These are phyloP conservation scores for Globisporangium lucens DNA, from an alignment of 352 stramenopile species.

Conservation along the genomic window DNA sequence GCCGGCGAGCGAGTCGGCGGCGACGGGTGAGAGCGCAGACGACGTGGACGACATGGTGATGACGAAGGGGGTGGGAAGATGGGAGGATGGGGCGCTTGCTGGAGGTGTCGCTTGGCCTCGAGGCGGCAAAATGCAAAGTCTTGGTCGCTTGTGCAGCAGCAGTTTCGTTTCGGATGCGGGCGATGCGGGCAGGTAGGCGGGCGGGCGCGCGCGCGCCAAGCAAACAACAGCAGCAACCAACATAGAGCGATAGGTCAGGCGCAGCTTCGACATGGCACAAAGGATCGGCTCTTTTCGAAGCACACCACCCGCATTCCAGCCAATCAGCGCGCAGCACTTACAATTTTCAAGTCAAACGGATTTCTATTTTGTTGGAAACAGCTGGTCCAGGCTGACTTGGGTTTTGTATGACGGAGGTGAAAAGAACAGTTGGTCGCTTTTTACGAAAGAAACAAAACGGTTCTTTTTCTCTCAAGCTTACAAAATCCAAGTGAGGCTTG, in stretches of 20 bases:
- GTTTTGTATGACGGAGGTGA: background rate
- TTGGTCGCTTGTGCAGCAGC: slow-evolving; percentile 16
- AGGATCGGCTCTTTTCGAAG: slow-evolving; percentile 3
- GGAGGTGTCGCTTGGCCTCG: slow-evolving; percentile 30
- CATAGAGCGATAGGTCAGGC: background rate
- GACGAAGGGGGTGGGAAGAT: slow-evolving; percentile 17
- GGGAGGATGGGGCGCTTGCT: slow-evolving; percentile 5
- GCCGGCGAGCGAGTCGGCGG: slow-evolving; percentile 29
- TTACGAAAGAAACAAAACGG: background rate
- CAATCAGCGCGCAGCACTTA: background rate
- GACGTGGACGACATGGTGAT: slow-evolving; percentile 38
- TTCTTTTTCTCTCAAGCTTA: background rate
- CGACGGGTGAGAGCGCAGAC: slow-evolving; percentile 45
- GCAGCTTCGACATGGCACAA: slow-evolving; percentile 14
- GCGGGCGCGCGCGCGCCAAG: background rate
- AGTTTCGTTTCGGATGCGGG: background rate
- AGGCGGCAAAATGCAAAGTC: slow-evolving; percentile 43
- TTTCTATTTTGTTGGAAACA: slow-evolving; percentile 2
- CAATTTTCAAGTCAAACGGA: background rate
- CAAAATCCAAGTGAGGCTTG: background rate
- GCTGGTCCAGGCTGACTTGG: background rate
- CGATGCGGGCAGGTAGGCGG: background rate
- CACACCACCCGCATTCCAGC: background rate
- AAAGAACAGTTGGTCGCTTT: background rate
- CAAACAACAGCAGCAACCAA: background rate